Base-by-base conservation (phyloP, 176 grass and related monocot species). In the Lolium perenne region DNA sequence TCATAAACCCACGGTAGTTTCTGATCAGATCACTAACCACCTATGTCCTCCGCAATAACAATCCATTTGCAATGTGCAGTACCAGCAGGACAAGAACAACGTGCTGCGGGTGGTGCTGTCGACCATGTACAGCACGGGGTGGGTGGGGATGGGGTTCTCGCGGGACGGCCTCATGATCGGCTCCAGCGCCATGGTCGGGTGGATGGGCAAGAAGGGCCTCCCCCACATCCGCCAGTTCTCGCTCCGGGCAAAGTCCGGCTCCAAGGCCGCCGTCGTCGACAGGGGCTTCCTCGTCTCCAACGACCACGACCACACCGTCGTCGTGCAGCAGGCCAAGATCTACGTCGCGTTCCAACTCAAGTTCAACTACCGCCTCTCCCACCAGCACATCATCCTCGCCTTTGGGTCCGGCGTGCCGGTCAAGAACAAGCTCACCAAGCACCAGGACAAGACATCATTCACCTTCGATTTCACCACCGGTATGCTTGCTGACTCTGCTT, bases 131-230 rank as follows among this genome's bases (percentile, higher is more conserved):
- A 83, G 93, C 69, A 92, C 90, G 47, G 96, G 96, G n/a, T 98
- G 96, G 96, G 93, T 98, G 5, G 96, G 96, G 29, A 95, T 98
- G 88, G 96, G 96, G 13, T 98, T 98, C 84, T 95, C 96, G 1
- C 50, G 84, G 38, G 90, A 92, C 78, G 96, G 96, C 16, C 71
- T 95, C 68, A 98, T 98, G 96, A 83, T 95, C 18, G 96, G 93
- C 16, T 95, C 96, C 23, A 95, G 96, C 81, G 93, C 92, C 71
- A 92, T 98, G 83, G 96, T 94, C 0, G 93, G 96, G 8, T 98
- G 96, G 96, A 87, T 98, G 4, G 96, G 96, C 50, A 89, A 84
- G 78, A 98, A 87, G 53, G 96, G 96, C 1, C 8, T 77, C 18
- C 86, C 90, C 5, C 93, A 98, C 83, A 80, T 98, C 74, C 32